These are phyloP conservation scores for Fusarium pseudoanthophilum DNA, from an alignment of 2,329 filamentous ascomycete species.

Conservation along the genomic window DNA sequence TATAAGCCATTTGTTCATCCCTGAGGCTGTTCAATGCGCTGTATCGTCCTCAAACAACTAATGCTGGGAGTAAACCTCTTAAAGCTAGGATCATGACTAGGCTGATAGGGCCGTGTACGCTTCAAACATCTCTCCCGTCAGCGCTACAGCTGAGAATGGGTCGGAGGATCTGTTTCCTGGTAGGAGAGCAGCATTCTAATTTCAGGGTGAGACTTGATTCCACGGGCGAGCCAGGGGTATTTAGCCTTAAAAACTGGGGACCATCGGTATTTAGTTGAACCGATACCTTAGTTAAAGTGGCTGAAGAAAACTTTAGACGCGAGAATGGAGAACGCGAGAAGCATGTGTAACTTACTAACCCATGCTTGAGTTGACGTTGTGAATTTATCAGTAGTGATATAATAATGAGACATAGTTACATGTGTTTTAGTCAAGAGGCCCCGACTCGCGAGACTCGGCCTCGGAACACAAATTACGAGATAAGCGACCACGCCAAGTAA, in stretches of 20 bases:
- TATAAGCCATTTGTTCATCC: background rate
- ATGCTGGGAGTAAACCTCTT: background rate
- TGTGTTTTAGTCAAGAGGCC: background rate
- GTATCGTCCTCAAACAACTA: conserved; percentile 12
- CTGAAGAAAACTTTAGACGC: background rate
- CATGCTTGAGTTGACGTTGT: background rate
- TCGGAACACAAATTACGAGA: conserved; percentile 16
- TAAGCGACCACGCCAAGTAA: conserved; percentile 5
- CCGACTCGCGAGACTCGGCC: conserved; percentile 2
- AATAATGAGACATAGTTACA: background rate
- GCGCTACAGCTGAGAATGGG: conserved; percentile 4
- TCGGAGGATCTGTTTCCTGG: conserved; percentile 27
- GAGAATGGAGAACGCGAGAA: background rate
- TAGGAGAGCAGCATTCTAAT: conserved; percentile 12
- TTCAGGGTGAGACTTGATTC: conserved; percentile 15
- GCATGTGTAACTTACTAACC: background rate
- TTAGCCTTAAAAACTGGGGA: conserved; percentile 34
- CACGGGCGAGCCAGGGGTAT: conserved; percentile 6
- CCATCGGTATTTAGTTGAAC: background rate
- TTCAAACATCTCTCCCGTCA: background rate
- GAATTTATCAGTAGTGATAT: background rate
- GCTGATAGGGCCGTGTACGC: conserved; percentile 12
- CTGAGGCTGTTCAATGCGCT: background rate
- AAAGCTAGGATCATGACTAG: conserved; percentile 10
- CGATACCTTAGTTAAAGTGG: background rate